Base-by-base conservation (phyloP, 108 stramenopile species). In the Thalassiosira profunda region DNA sequence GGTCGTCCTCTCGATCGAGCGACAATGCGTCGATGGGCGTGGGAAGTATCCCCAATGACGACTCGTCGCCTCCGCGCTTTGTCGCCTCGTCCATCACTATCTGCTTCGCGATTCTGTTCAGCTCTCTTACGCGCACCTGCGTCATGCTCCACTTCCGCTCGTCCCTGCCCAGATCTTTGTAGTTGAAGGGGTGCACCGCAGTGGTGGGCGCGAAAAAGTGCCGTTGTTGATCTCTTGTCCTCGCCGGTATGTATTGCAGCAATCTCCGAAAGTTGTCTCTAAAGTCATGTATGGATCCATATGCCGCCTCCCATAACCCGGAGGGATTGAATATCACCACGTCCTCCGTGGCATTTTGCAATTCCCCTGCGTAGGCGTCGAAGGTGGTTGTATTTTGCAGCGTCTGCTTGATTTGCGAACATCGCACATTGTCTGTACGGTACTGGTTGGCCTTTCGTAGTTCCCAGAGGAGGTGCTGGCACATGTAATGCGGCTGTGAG, bases 101-200 rank as follows among this genome's bases (percentile, higher is more conserved):
- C 8, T 57, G 51, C 25, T n/a, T 33, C 1, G 67, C 67, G 15
- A 68, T 58, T 11, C 2, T 9, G 36, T 68, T 68, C 33, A 68
- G 56, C 35, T 34, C 42, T 7, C 29, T 17, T n/a, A 68, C 56
- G 36, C 67, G 15, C 7, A 42, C 18, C 37, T 68, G 67, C 2
- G 67, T 68, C 67, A 68, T 68, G 29, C 67, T 57, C 67, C 67
- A 68, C 58, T 68, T 68, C 10, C 28, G 56, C 10, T 17, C 28
- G 37, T 68, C 67, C 3, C 35, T 57, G 3, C 44, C 0, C 21
- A 68, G 38, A 9, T 45, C 31, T 18, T 30, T 44, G 24, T 68
- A 68, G 28, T 55, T 54, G 11, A 68, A 47, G 10, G 67, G 67
- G 47, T 68, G 67, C 23, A 68, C 67, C 1, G 67, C 67, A 9